Conservation (phyloP, 2,329 filamentous ascomycete genomes). For the Pezicula neosporulosa region DNA sequence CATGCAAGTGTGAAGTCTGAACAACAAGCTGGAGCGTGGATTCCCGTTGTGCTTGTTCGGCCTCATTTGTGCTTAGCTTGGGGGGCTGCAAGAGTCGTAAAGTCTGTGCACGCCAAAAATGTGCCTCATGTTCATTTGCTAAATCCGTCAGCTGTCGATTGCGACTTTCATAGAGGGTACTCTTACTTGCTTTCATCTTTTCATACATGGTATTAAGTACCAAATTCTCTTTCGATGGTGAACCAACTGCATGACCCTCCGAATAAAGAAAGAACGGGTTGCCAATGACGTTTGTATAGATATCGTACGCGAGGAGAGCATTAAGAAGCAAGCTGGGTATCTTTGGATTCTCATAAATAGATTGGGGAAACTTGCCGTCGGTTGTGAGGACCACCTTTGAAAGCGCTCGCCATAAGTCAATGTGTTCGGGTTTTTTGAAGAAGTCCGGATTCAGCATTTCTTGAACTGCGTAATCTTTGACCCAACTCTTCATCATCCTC, state of each 20-base stretch:
- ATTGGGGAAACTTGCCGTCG: conserved; percentile 2
- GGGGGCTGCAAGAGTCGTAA: too few species aligned
- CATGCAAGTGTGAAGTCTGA: too few species aligned
- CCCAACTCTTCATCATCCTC: conserved; percentile 8
- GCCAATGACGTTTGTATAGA: conserved; percentile 5
- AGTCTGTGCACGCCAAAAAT: too few species aligned
- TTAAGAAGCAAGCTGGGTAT: conserved; percentile 10
- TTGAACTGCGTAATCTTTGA: conserved; percentile 2
- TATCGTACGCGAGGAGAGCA: conserved; percentile 10
- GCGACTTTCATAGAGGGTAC: too few species aligned
- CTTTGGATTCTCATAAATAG: conserved; percentile 2
- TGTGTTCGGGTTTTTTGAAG: not conserved
- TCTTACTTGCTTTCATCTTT: not conserved
- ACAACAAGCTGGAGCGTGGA: too few species aligned
- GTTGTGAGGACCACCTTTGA: not conserved
- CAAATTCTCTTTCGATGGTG: not conserved
- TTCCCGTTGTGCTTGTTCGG: too few species aligned
- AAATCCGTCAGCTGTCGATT: too few species aligned
- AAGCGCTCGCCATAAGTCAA: not conserved
- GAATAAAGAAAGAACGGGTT: conserved; percentile 10
- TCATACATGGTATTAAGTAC: conserved; percentile 7
- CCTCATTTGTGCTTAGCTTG: too few species aligned
- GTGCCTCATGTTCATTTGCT: too few species aligned
- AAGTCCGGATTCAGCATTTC: not conserved
- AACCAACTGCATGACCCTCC: not conserved